Percentiles rank a stretch among this genome's conserved stretches.
These are phyloP conservation scores for Hydnomerulius pinastri DNA, from an alignment of 768 basidiomycete genomes.

Conservation along the genomic window DNA sequence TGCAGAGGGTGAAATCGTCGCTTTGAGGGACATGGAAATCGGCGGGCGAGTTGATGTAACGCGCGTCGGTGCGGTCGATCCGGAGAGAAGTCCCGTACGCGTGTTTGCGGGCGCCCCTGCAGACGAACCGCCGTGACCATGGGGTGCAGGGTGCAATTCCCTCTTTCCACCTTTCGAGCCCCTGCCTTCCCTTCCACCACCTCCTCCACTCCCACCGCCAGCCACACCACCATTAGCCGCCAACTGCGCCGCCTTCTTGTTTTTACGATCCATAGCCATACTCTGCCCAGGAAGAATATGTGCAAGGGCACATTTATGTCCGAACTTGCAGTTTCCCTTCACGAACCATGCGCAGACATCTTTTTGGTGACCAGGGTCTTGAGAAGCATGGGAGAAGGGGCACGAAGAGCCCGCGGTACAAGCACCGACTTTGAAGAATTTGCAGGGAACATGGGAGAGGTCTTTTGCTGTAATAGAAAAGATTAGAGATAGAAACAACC, in stretches of 20 bases:
- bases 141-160: slow-evolving; percentile 30
- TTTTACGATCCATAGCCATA: slow-evolving; percentile 96
- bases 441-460: slow-evolving; percentile 95
- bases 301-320: slow-evolving; percentile 86
- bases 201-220: slow-evolving; percentile 31
- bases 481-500: neutral
- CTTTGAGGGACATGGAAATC: slow-evolving; percentile 69
- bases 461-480: slow-evolving; percentile 63
- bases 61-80: slow-evolving; percentile 72
- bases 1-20: slow-evolving; percentile 72
- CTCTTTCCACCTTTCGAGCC: slow-evolving; percentile 40
- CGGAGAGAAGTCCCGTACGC: slow-evolving; percentile 38
- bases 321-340: slow-evolving; percentile 89
- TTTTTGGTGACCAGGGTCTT: slow-evolving; percentile 78
- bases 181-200: slow-evolving; percentile 32
- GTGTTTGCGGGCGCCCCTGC: slow-evolving; percentile 6
- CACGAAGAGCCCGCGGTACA: slow-evolving; percentile 94
- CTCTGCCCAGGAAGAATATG: slow-evolving; percentile 93
- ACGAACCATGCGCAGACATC: slow-evolving; percentile 89
- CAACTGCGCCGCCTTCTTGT: slow-evolving; percentile 87
- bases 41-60: slow-evolving; percentile 52
- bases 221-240: slow-evolving; percentile 51
- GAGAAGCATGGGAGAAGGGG: slow-evolving; percentile 84
- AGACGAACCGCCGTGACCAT: slow-evolving; percentile 14
- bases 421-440: slow-evolving; percentile 93